Conservation (phyloP, 2,329 filamentous ascomycete species). For the Leptosphaerulina australis region DNA sequence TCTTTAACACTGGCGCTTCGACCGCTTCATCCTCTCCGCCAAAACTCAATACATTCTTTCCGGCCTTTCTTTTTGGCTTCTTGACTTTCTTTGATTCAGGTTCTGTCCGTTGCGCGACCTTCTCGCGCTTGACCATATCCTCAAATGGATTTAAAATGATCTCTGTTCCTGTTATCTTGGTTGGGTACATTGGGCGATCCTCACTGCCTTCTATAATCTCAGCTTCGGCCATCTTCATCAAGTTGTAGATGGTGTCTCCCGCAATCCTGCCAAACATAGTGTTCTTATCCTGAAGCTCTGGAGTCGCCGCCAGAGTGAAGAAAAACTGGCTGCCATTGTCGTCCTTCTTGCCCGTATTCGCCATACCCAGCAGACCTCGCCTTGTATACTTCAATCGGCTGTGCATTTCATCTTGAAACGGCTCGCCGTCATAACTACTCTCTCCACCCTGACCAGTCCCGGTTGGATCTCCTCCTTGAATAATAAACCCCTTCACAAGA, state of each 20-base stretch:
- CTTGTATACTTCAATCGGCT: slow-evolving; percentile 91
- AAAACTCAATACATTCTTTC: slow-evolving; percentile 80
- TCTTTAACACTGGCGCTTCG: slow-evolving; percentile 68
- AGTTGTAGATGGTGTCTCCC: slow-evolving; percentile 93
- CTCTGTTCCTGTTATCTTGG: slow-evolving; percentile 75
- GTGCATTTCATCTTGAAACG: slow-evolving; percentile 90
- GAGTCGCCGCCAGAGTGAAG: slow-evolving; percentile 81
- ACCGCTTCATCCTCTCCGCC: slow-evolving; percentile 68
- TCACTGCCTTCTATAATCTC: slow-evolving; percentile 77
- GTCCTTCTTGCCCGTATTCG: slow-evolving; percentile 77
- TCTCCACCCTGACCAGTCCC: slow-evolving; percentile 91
- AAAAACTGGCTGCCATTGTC: slow-evolving; percentile 98
- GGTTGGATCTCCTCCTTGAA: slow-evolving; percentile 94
- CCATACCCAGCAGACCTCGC: slow-evolving; percentile 91
- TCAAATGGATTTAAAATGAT: slow-evolving; percentile 82
- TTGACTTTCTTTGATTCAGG: slow-evolving; percentile 54
- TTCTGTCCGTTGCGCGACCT: slow-evolving; percentile 59
- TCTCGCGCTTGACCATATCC: slow-evolving; percentile 74
- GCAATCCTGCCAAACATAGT: slow-evolving; percentile 92
- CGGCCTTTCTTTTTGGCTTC: slow-evolving; percentile 70
- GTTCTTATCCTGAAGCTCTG: slow-evolving; percentile 87
- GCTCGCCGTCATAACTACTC: slow-evolving; percentile 83
- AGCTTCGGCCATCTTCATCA: slow-evolving; percentile 89
- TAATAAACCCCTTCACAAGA: slow-evolving; percentile 85
- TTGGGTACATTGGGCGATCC: slow-evolving; percentile 84